A percentile compares a stretch with the other conserved stretches of the same genome.
These are phyloP conservation scores for Rhizomucor pusillus DNA, from an alignment of 371 early-diverging fungal species.

Conservation along the genomic window DNA sequence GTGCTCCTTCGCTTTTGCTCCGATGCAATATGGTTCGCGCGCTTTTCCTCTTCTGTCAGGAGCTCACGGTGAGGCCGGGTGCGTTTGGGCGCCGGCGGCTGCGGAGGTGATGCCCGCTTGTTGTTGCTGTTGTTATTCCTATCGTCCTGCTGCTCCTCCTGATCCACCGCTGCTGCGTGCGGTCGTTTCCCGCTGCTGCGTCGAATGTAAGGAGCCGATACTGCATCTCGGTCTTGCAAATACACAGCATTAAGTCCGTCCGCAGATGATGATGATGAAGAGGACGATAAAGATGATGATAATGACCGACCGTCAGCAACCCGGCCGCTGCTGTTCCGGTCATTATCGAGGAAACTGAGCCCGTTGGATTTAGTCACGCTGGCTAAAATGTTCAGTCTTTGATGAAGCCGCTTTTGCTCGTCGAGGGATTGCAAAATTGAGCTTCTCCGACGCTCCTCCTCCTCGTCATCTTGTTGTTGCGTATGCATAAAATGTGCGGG, in stretches of 20 bases:
- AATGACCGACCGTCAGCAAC: neutral
- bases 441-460: constrained; percentile 30
- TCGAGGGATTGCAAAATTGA: constrained; percentile 40
- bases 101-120: neutral
- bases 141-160: too few relatives aligned
- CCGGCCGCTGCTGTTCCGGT: neutral
- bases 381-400: constrained; percentile 6
- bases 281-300: neutral
- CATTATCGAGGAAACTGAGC: neutral
- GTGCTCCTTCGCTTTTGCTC: constrained; percentile 89
- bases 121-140: neutral
- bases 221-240: neutral
- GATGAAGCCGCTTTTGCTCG: constrained; percentile 29
- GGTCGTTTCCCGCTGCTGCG: too few relatives aligned
- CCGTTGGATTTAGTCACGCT: neutral
- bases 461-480: constrained; percentile 25
- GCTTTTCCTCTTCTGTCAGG: constrained; percentile 83
- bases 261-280: neutral
- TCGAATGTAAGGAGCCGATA: neutral
- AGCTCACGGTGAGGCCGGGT: constrained; percentile 56
- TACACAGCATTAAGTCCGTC: neutral
- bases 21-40: constrained; percentile 89
- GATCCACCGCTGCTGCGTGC: too few relatives aligned
- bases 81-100: constrained; percentile 13
- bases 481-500: neutral